Conservation (phyloP, 2,329 filamentous ascomycete genomes). For the Talaromyces albobiverticillius region DNA sequence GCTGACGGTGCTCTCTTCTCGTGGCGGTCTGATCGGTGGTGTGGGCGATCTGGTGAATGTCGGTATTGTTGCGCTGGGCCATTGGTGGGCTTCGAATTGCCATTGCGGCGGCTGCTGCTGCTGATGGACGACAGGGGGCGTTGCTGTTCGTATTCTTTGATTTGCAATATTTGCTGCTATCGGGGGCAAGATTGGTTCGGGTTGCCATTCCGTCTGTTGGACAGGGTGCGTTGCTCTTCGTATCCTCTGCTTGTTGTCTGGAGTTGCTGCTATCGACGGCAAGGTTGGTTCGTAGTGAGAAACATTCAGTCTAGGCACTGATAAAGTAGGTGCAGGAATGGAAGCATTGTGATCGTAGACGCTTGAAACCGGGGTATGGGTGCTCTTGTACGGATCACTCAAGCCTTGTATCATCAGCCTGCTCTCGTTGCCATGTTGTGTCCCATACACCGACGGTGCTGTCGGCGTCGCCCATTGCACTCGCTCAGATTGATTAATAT, state of each 20-base stretch:
- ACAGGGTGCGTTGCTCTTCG: neutral
- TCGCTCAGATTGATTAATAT: neutral
- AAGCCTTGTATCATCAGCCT: conserved; percentile 4
- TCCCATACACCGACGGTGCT: neutral
- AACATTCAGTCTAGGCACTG: neutral
- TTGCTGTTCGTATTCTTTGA: no score
- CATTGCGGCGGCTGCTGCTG: no score
- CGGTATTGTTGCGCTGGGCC: neutral
- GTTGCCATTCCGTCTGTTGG: neutral
- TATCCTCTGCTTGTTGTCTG: neutral
- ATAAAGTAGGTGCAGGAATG: neutral
- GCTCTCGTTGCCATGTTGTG: neutral
- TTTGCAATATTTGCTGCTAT: no score
- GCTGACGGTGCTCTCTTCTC: neutral
- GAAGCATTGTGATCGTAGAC: neutral
- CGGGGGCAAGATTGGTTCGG: no score
- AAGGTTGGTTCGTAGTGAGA: neutral
- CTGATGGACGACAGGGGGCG: no score
- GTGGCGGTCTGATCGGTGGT: neutral
- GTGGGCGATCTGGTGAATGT: neutral
- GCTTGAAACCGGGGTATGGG: neutral
- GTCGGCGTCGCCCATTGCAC: neutral
- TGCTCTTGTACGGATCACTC: conserved; percentile 3
- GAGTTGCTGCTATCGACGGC: neutral
- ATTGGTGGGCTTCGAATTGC: neutral